Base-by-base conservation (phyloP, 1,284 basidiomycete species). In the Pyrrhoderma noxium region DNA sequence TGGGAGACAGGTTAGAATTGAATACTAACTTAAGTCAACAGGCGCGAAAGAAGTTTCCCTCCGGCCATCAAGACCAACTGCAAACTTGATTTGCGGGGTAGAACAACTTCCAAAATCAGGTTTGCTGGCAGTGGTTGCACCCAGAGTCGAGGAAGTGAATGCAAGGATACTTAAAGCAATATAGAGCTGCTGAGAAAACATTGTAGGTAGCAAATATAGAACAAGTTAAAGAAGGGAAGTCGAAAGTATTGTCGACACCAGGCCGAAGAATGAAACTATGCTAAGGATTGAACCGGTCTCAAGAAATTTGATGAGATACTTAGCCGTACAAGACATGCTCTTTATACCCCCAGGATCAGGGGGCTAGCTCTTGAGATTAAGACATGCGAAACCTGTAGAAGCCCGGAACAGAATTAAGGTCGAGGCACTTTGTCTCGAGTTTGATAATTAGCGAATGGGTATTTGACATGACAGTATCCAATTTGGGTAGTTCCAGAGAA, bases 171-270 rank as follows among this genome's bases (percentile, higher is more conserved):
- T 57, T 53, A 66, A 59, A 56, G 64, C 57, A 52, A 64, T 57
- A 55, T 56, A 61, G 51, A 68, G 52, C 42, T 57, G 60, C 51
- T 60, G 63, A 35, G 64, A 58, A 51, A 65, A 63, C 68, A 70
- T 70, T 48, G 31, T 45, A 41, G 19, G 35, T 27, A 19, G 14
- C 8, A 8, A 21, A 41, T 34, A 8, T 14, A 38, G 16, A 22
- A 34, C 21, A 14, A 25, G 19, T 13, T 13, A 14, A 18, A 25
- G 36, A 43, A 34, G 25, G 18, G 38, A 18, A 25, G 46, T 39
- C n/a, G 16, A 21, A 25, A 36, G 36, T 42, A 14, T 11, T 34
- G 37, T 42, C 41, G 48, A 50, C 48, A 50, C 48, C 48, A 43
- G 48, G 48, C 16, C 48, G 41, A 31, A 16, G 35, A 42, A 21